Percentiles rank a stretch among this genome's conserved stretches.
These are phyloP conservation scores for Eucalyptus albens DNA, from an alignment of 345 rosid genomes.

Conservation along the genomic window DNA sequence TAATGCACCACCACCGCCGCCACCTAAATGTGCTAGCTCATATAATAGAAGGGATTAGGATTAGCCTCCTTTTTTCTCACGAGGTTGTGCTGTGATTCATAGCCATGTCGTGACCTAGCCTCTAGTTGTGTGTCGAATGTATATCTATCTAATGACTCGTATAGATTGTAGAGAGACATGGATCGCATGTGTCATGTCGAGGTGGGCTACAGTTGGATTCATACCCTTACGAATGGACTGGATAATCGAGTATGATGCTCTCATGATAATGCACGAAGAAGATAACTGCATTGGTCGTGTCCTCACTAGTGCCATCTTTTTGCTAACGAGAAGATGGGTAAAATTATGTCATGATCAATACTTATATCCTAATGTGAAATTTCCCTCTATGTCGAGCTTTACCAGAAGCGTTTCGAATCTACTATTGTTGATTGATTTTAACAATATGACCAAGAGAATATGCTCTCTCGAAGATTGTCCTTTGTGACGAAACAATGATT, in stretches of 20 bases:
- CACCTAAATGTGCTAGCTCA: neutral
- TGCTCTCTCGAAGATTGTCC: accelerated
- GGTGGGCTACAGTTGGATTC: accelerated
- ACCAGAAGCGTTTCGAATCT: accelerated
- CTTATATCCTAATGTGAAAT: neutral
- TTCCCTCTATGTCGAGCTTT: neutral
- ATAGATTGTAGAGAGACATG: neutral
- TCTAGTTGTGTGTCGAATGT: accelerated
- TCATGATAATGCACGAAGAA: neutral
- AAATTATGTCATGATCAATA: neutral
- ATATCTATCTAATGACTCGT: neutral
- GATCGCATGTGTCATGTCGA: neutral
- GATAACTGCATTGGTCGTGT: accelerated
- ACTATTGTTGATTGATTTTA: neutral
- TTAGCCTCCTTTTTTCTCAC: neutral
- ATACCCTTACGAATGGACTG: neutral
- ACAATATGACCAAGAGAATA: accelerated
- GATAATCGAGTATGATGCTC: neutral
- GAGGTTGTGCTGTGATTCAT: neutral
- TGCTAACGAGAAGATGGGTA: neutral
- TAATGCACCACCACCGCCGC: neutral
- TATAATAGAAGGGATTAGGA: neutral
- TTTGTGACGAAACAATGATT: neutral
- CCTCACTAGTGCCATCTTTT: accelerated
- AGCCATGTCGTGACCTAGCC: neutral